Conservation (phyloP, 2,329 filamentous ascomycete genomes). For the Pseudocercospora vitis region DNA sequence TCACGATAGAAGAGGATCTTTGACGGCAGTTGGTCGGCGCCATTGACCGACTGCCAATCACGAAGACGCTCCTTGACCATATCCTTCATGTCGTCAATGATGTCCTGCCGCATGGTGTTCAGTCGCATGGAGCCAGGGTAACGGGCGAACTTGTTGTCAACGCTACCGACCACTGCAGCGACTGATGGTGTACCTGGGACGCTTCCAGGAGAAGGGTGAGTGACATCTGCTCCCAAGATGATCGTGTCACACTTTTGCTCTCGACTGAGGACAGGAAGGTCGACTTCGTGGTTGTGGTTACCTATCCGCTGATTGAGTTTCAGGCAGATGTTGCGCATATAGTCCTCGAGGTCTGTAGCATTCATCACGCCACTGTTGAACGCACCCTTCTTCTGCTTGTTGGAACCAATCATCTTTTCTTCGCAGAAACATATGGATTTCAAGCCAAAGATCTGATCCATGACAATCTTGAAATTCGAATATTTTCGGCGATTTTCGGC, state of each 20-base stretch:
- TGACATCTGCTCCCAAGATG: conserved; percentile 47
- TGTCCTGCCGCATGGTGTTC: conserved; percentile 34
- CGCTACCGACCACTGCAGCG: conserved; percentile 44
- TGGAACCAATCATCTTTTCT: conserved; percentile 8
- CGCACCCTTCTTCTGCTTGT: not conserved
- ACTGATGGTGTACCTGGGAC: conserved; percentile 40
- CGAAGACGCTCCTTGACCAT: conserved; percentile 35
- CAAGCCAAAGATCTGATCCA: conserved; percentile 16
- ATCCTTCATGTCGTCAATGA: conserved; percentile 31
- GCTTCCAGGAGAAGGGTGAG: conserved; percentile 39
- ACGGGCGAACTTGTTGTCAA: conserved; percentile 34
- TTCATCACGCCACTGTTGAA: not conserved
- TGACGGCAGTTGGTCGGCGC: conserved; percentile 7
- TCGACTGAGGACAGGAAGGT: not conserved
- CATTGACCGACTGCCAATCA: conserved; percentile 17
- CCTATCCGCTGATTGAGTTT: conserved; percentile 25
- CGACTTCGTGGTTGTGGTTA: conserved; percentile 17
- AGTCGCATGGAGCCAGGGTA: conserved; percentile 42
- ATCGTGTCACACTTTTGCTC: conserved; percentile 33
- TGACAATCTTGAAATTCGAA: conserved; percentile 13
- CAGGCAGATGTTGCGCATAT: conserved; percentile 21
- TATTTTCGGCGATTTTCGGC: not conserved
- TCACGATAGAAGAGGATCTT: conserved; percentile 40
- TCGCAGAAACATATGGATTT: conserved; percentile 13
- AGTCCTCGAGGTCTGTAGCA: too few species aligned